Conservation (phyloP, 306 rosid species). For the Vigna reflexopilosa region DNA sequence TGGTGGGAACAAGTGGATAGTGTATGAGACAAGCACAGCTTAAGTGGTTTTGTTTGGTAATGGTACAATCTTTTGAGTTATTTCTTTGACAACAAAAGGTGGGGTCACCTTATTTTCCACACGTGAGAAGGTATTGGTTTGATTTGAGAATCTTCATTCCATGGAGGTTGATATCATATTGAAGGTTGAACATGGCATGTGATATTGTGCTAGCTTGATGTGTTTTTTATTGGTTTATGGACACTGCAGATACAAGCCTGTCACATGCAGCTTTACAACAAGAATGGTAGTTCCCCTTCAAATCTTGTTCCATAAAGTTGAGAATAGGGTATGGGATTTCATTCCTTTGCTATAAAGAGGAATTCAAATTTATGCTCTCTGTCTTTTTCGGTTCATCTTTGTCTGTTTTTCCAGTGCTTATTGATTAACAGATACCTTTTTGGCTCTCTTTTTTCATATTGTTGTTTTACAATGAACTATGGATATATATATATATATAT, state of each 20-base stretch:
- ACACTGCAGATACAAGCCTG: not conserved
- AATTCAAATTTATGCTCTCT: no score
- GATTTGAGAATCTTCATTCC: not conserved
- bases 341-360: not conserved
- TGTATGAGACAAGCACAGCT: not conserved
- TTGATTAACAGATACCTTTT: not conserved
- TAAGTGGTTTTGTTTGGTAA: constrained; percentile 30
- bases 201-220: not conserved
- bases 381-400: not conserved
- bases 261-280: not conserved
- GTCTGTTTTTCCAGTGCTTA: not conserved
- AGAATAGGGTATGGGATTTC: not conserved
- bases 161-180: not conserved
- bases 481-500: no score
- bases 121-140: constrained; percentile 15
- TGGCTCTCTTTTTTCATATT: no score
- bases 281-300: not conserved
- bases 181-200: constrained; percentile 14
- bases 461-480: no score
- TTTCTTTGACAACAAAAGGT: not conserved
- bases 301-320: no score
- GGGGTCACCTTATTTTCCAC: constrained; percentile 7
- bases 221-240: not conserved
- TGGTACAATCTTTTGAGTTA: not conserved
- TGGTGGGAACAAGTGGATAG: constrained; percentile 22